Evolutionary conservation across 106 monocot genomes (phyloP), one percentile per base, ranked within the genome.

Genomic region (Dendrobium catenatum): DNA sequence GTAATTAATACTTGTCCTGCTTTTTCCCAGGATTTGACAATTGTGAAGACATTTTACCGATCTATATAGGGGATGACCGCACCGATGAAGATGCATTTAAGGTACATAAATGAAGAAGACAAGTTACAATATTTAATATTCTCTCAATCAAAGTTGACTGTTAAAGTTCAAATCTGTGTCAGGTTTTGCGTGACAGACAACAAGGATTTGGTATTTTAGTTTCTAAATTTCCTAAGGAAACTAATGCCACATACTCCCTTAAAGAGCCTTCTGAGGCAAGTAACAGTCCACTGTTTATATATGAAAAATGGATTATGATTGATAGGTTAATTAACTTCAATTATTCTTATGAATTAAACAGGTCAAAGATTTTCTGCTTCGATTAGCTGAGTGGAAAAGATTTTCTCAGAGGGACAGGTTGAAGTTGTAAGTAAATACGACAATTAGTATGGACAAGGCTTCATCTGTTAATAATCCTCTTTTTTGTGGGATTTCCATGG

Each of bases 171-270:
- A 40, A 0, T 73, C 6, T 19, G 15, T 13, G 47, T 31, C 37
- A 88, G 88, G 84, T 88, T 37, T 77, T 93, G 81, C 26, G 68
- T 13, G 85, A 90, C 41, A 93, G 93, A 83, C 87, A 88, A 78
- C 86, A 88, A 55, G 93, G 93, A 4, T 48, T 90, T 41, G 88
- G 90, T 4, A 93, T 93, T 56, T 81, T 93, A 29, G 93, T 93
- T 16, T 90, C 93, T 15, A 90, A 90, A 79, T 81, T 78, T 73
- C 90, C 93, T 48, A 90, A 89, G 78, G 93, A 90, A 27, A 93
- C 93, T 18, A 81, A 80, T 72, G 90, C 93, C 20, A 79, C 85
- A 10, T 93, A 90, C 75, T 90, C 93, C 10, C 87, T 93, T 9
- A 82, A 78, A 37, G 90, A 93, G 64, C 93, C 90, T 7, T 78